Percentiles rank a stretch among this genome's conserved stretches.
phyloP scores from a whole-genome alignment of 306 rosid species.

The Cyclanthera cordifolia region DNA sequence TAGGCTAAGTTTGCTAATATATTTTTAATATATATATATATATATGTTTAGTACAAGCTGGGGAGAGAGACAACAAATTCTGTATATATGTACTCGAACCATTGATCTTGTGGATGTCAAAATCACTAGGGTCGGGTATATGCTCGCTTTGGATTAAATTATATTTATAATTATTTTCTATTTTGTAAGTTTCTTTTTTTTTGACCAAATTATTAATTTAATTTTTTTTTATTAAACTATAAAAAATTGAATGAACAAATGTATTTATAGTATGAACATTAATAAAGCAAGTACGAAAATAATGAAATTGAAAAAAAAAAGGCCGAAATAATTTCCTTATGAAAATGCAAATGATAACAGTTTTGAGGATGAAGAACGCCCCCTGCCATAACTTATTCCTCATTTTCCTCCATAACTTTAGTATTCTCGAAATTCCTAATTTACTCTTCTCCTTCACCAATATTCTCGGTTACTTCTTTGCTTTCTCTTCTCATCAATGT shows the following conservation, averaged over 20 bases:
- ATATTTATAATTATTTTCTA: too few species aligned
- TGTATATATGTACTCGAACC: too few species aligned
- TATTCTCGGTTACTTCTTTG: conserved; percentile 8
- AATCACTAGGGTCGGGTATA: too few species aligned
- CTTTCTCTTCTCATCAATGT: conserved; percentile 8
- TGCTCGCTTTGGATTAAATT: too few species aligned
- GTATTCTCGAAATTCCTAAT: conserved; percentile 9
- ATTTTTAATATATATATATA: too few species aligned
- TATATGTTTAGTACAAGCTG: too few species aligned
- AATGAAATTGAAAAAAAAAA: neutral
- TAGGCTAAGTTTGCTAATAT: too few species aligned
- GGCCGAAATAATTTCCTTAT: neutral
- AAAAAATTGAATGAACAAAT: neutral
- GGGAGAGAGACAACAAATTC: too few species aligned
- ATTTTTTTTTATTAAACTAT: neutral
- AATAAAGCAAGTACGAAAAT: conserved; percentile 6
- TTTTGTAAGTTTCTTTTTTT: too few species aligned
- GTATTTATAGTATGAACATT: neutral
- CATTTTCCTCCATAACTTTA: conserved; percentile 14
- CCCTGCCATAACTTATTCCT: conserved; percentile 16
- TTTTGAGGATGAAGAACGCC: conserved; percentile 11
- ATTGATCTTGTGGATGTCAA: too few species aligned
- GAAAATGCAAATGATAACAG: conserved; percentile 6
- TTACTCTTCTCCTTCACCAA: conserved; percentile 15
- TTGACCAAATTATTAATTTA: too few species aligned